Percentiles rank a stretch among this genome's conserved stretches.
Conservation (phyloP, 306 rosid species). For the Casuarina equisetifolia region DNA sequence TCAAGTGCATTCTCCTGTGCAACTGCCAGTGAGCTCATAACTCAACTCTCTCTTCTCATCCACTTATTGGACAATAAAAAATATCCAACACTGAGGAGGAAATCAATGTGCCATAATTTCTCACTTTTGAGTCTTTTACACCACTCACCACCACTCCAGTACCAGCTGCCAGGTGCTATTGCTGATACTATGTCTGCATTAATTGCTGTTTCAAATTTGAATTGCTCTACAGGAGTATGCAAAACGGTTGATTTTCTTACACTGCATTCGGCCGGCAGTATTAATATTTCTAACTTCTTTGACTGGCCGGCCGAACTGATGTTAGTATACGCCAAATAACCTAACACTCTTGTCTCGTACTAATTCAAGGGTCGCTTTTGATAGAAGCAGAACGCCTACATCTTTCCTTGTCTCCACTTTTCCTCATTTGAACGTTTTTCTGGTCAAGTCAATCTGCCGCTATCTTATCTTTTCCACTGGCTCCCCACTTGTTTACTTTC, state of each 20-base stretch:
- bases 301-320: neutral
- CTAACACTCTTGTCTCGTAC: neutral
- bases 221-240: neutral
- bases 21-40: constrained; percentile 42
- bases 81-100: too few relatives aligned
- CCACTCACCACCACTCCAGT: too few relatives aligned
- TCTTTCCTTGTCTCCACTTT: neutral
- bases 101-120: too few relatives aligned
- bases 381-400: neutral
- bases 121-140: neutral
- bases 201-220: neutral
- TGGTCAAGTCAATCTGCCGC: neutral
- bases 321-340: too few relatives aligned
- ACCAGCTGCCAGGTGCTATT: too few relatives aligned
- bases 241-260: neutral
- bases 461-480: neutral
- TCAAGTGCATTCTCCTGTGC: constrained; percentile 57
- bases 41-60: neutral
- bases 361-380: neutral
- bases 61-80: too few relatives aligned
- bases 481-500: neutral
- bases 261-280: neutral
- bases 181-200: neutral
- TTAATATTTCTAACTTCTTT: too few relatives aligned
- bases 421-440: neutral